Evolutionary conservation across 1,284 basidiomycete species (phyloP).

Genomic region (Rhizopogon parksii): DNA sequence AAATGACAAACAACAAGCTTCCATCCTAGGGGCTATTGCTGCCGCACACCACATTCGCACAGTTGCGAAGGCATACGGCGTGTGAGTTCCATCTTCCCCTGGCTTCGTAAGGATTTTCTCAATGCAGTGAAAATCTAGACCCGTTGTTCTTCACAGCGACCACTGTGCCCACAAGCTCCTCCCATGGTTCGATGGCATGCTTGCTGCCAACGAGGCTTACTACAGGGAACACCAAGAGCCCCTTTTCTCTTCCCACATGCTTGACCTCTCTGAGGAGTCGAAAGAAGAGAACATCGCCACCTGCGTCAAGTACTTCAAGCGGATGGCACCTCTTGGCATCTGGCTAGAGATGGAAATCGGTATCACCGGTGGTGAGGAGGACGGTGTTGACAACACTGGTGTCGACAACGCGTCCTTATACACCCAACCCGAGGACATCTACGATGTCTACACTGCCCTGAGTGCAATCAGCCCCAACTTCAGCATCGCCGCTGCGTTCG

Average conservation of each 20-base stretch:
- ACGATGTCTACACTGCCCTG: constrained; percentile 84
- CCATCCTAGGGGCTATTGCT: constrained; percentile 85
- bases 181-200: constrained; percentile 99
- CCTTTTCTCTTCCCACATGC: constrained; percentile 99
- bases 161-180: constrained; percentile 99
- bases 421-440: constrained; percentile 97
- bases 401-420: constrained; percentile 94
- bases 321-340: constrained; percentile 87
- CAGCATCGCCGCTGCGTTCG: constrained; percentile 82
- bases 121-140: constrained; percentile 39
- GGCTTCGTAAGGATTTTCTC: neutral
- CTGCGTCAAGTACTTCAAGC: constrained; percentile 93
- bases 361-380: constrained; percentile 99
- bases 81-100: constrained; percentile 48
- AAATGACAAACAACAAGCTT: constrained; percentile 97
- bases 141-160: constrained; percentile 97
- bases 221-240: constrained; percentile 87
- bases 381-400: constrained; percentile 94
- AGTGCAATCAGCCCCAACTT: constrained; percentile 89
- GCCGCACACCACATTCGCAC: constrained; percentile 91
- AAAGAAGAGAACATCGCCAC: constrained; percentile 96
- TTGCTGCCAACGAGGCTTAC: constrained; percentile 92
- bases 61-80: constrained; percentile 84
- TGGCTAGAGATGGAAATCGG: constrained; percentile 99
- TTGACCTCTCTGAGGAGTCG: constrained; percentile 96